Conservation (phyloP, 352 stramenopile genomes). For the Globisporangium perplexum region DNA sequence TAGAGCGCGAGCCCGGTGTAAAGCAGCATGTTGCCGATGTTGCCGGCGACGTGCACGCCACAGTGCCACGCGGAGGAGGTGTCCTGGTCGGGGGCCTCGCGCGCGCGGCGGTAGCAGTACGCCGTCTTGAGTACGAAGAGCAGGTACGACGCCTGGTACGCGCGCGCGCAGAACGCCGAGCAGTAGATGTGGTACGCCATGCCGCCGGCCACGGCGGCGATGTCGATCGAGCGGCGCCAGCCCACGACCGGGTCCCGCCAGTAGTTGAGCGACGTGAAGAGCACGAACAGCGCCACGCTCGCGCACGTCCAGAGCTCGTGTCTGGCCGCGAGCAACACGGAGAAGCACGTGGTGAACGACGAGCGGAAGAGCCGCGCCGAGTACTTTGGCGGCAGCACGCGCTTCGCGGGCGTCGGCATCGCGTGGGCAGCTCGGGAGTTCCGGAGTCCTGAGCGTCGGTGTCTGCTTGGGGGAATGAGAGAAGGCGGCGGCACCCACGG, state of each 20-base stretch:
- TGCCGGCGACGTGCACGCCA: conserved; percentile 69
- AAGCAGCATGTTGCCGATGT: conserved; percentile 70
- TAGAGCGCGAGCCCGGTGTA: conserved; percentile 58
- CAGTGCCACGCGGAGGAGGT: conserved; percentile 75
- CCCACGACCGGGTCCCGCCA: conserved; percentile 68
- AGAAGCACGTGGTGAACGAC: conserved; percentile 66
- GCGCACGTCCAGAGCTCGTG: conserved; percentile 66
- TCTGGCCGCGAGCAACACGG: conserved; percentile 38
- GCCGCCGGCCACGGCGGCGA: conserved; percentile 49
- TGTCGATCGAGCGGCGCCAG: conserved; percentile 71
- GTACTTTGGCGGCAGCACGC: conserved; percentile 64
- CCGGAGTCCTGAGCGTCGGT: too few relatives aligned
- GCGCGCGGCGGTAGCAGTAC: conserved; percentile 70
- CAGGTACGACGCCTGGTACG: conserved; percentile 56
- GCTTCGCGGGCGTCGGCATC: background rate
- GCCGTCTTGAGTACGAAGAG: conserved; percentile 60
- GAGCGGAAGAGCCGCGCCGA: conserved; percentile 65
- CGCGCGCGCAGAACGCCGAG: conserved; percentile 33
- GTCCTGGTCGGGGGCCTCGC: conserved; percentile 53
- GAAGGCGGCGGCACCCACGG: too few relatives aligned
- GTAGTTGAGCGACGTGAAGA: conserved; percentile 84
- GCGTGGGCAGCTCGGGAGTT: too few relatives aligned
- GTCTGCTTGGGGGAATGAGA: too few relatives aligned
- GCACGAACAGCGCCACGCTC: conserved; percentile 52
- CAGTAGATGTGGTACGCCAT: conserved; percentile 68